Conservation (phyloP, 768 basidiomycete species). For the Leccinum disarticulatum region DNA sequence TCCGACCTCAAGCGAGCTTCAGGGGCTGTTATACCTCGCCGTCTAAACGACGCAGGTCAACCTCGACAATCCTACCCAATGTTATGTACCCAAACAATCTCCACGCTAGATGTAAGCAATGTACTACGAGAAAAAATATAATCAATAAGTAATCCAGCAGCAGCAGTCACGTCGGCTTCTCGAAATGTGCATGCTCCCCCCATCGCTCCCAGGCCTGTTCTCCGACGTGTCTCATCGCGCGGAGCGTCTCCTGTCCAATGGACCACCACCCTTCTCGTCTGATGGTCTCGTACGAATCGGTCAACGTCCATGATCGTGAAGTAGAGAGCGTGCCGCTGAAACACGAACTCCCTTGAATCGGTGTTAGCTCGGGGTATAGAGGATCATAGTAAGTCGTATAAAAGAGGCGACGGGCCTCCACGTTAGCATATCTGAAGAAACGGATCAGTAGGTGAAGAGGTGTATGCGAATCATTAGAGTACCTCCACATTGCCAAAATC, state of each 20-base stretch:
- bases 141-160: conserved; percentile 18
- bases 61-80: conserved; percentile 1
- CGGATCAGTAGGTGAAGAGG: conserved; percentile 10
- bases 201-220: conserved; percentile 45
- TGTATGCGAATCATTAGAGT: conserved; percentile 16
- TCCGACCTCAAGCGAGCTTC: neutral
- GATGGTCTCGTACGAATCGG: conserved; percentile 39
- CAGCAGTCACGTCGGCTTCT: conserved; percentile 30
- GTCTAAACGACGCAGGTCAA: neutral
- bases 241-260: conserved; percentile 37
- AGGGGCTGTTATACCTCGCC: neutral
- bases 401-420: conserved; percentile 54
- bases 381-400: conserved; percentile 79
- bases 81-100: conserved; percentile 19
- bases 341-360: conserved; percentile 37
- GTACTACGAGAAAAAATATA: conserved; percentile 16
- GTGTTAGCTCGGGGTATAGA: conserved; percentile 69
- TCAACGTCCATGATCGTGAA: conserved; percentile 39
- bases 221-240: conserved; percentile 39
- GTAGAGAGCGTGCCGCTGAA: conserved; percentile 34
- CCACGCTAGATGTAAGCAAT: conserved; percentile 10
- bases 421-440: conserved; percentile 44
- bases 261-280: conserved; percentile 42
- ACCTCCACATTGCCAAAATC: conserved; percentile 60
- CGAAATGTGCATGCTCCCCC: conserved; percentile 33